Conservation (phyloP, 2,329 filamentous ascomycete genomes). For the Sporothrix protearum region DNA sequence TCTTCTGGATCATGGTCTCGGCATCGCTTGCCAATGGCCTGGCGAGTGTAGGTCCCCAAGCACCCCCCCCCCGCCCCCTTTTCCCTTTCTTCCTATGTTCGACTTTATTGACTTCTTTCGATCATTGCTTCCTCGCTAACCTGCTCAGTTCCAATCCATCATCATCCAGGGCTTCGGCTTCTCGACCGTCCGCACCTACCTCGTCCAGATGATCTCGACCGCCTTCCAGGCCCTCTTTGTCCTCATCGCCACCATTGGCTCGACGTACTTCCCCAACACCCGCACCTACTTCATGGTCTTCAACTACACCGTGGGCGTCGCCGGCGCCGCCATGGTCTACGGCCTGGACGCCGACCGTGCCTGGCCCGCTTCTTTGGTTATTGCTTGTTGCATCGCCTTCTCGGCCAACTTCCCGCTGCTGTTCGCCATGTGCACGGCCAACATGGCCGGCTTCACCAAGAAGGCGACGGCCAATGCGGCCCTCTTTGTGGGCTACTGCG, state of each 20-base stretch:
- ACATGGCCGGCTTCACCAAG: conserved; percentile 54
- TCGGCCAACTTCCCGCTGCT: conserved; percentile 46
- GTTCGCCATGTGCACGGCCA: conserved; percentile 51
- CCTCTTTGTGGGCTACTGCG: conserved; percentile 52
- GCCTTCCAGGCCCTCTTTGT: conserved; percentile 54
- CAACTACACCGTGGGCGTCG: conserved; percentile 53
- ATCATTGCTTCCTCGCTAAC: conserved; percentile 40
- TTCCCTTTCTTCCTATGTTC: conserved; percentile 42
- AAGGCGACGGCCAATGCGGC: conserved; percentile 50
- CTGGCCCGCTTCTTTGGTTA: conserved; percentile 56
- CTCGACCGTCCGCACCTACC: conserved; percentile 31
- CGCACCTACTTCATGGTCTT: conserved; percentile 54
- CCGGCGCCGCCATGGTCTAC: conserved; percentile 51
- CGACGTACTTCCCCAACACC: conserved; percentile 49
- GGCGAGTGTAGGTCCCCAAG: neutral
- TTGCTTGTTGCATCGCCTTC: conserved; percentile 26
- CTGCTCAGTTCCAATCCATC: conserved; percentile 34
- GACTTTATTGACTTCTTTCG: conserved; percentile 24
- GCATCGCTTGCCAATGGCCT: neutral
- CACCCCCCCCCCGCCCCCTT: no score
- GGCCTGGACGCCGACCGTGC: conserved; percentile 39
- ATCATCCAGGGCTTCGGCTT: conserved; percentile 37
- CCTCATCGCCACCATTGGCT: conserved; percentile 49
- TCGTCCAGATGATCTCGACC: conserved; percentile 57
- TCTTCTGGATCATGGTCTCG: neutral